Base-by-base conservation (phyloP, 1,284 basidiomycete genomes). In the Cystobasidium sp. region DNA sequence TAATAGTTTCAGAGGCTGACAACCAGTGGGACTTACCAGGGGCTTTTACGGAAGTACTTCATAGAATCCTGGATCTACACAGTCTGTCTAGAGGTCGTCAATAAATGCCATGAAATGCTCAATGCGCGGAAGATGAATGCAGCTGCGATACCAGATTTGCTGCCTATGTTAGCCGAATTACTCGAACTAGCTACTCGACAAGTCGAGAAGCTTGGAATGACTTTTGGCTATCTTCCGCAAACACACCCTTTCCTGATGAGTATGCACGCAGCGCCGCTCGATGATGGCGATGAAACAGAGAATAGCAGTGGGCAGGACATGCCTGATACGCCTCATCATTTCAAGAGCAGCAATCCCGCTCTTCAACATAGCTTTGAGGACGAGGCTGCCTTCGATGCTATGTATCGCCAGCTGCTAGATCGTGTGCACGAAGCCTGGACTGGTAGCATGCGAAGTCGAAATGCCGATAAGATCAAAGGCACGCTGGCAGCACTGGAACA, bases 1-100 rank as follows among this genome's bases (percentile, higher is more conserved):
- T 24, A 16, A 24, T 55, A 49, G 39, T 56, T 53, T 55, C 44
- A 37, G 61, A 24, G 24, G 53, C 65, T 64, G 69, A 68, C 51
- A 47, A 51, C 39, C 22, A 6, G 18, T 9, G 5, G 3, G 8
- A 76, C 55, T 14, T 12, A 69, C 5, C 78, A 94, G 90, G 83
- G 83, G 47, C 86, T 86, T 5, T 85, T 97, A n/a, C 89, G 92
- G 0, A 84, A 84, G 22, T 88, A 89, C 79, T 97, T 97, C 80
- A 86, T 97, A 51, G 93, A 97, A 81, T 91, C 91, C 0, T 99
- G 97, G 96, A 91, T 88, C 24, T 98, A 94, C 82, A 93, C 92
- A 10, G 93, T 94, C 0, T 90, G 93, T 24, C 85, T 96, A 68
- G 93, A 91, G 78, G 89, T 91, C 53, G 89, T 96, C 14, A 89